Base-by-base conservation (phyloP, 2,329 filamentous ascomycete species). In the Diplodia mutila region DNA sequence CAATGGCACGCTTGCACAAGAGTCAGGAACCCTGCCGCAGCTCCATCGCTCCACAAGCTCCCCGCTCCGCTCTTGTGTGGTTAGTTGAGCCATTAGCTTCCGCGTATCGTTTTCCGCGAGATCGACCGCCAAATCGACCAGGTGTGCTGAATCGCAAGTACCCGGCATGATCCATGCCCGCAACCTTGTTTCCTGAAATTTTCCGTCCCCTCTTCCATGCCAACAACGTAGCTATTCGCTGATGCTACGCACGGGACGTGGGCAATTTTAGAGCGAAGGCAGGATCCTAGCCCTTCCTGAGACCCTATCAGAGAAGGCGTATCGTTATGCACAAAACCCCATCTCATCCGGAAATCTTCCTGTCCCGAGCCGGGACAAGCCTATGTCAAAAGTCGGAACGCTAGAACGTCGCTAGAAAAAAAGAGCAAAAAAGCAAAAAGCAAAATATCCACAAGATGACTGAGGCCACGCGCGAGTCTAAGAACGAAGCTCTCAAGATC, bases 31-130 rank as follows among this genome's bases (percentile, higher is more conserved):
- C 57, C 16, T 61, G 57, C 48, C 42, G 57, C 39, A 27, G 57
- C 57, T 61, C 42, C 57, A 59, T 59, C 27, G 55, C 55, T 48
- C 39, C 27, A 48, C 21, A 37, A 29, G n/a, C 39, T 48, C 49
- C 39, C 59, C 59, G 55, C 37, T 29, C 25, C 29, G 57, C 39
- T 37, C 12, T 23, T 42, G 34, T 16, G 25, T 59, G 9, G 59
- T n/a, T 29, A 29, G 27, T 18, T 37, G 23, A 14, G 25, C 61
- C 23, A 39, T 42, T 65, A 54, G 61, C 61, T 65, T 54, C 61
- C 61, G 61, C 61, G 8, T 54, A 54, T 65, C 61, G 51, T 65
- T 65, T 65, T 65, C 61, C 59, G 57, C 37, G 14, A 9, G 59
- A 63, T 63, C 59, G 59, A 63, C 59, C 29, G 39, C 29, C 42